phyloP scores from a whole-genome alignment of 73 alveolate genomes.

The Uronychia setigera region DNA sequence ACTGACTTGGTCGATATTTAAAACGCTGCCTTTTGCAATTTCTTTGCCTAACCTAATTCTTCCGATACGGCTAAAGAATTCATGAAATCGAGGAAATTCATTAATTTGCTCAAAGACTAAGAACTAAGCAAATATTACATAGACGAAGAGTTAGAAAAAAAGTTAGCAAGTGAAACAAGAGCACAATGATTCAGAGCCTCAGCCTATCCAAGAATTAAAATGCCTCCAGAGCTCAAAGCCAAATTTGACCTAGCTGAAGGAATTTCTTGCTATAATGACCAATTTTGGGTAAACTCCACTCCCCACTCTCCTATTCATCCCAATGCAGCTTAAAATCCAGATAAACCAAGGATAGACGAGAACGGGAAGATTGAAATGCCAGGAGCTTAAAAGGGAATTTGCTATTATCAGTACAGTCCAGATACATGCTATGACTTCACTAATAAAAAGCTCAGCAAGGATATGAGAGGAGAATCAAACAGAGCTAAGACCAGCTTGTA shows the following conservation, averaged over 20 bases:
- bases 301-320: neutral
- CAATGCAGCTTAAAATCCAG: neutral
- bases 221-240: conserved; percentile 1
- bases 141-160: neutral
- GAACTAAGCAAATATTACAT: neutral
- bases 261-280: neutral
- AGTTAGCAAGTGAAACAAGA: neutral
- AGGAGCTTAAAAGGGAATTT: neutral
- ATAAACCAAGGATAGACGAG: neutral
- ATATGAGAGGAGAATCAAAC: neutral
- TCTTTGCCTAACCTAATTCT: neutral
- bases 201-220: neutral
- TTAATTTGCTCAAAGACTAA: neutral
- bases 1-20: neutral
- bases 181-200: neutral
- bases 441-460: neutral
- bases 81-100: neutral
- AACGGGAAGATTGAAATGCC: neutral
- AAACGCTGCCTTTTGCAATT: neutral
- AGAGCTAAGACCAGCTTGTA: neutral
- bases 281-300: neutral
- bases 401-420: neutral
- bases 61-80: neutral
- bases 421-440: neutral
- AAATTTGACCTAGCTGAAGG: neutral